These are phyloP conservation scores for Oryza glaberrima DNA, from an alignment of 176 grass and related monocot genomes.

Conservation along the genomic window DNA sequence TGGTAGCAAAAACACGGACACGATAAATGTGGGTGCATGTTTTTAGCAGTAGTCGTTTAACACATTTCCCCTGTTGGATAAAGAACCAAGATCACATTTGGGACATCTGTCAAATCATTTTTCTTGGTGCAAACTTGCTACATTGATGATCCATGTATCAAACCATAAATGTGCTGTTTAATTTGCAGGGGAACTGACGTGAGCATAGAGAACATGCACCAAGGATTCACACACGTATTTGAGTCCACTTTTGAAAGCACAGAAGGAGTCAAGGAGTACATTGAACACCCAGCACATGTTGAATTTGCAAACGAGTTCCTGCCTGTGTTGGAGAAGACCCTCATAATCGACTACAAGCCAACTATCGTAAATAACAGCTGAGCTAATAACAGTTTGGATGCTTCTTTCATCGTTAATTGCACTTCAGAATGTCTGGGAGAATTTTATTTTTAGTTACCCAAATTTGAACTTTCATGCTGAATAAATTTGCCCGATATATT, in stretches of 20 bases:
- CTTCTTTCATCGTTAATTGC: not conserved
- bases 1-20: too few relatives aligned
- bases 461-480: not conserved
- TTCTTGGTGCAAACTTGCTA: not conserved
- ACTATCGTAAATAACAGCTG: slow-evolving; percentile 23
- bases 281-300: slow-evolving; percentile 75
- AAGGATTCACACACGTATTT: slow-evolving; percentile 90
- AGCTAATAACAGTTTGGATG: not conserved
- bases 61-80: too few relatives aligned
- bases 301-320: slow-evolving; percentile 65
- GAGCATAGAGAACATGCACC: slow-evolving; percentile 90
- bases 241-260: slow-evolving; percentile 80
- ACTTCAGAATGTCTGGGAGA: not conserved
- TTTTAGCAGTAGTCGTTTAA: too few relatives aligned
- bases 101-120: not conserved
- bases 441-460: not conserved
- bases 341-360: slow-evolving; percentile 76
- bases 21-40: too few relatives aligned
- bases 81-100: too few relatives aligned
- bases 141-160: not conserved
- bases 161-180: not conserved
- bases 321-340: slow-evolving; percentile 54
- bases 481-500: not conserved
- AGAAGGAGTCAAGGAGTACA: slow-evolving; percentile 73
- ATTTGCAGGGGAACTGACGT: slow-evolving; percentile 77